Evolutionary conservation across 805 yeast genomes (phyloP), one percentile per base, ranked within the genome.

Genomic region (Lipomyces spencermartinsiae): DNA sequence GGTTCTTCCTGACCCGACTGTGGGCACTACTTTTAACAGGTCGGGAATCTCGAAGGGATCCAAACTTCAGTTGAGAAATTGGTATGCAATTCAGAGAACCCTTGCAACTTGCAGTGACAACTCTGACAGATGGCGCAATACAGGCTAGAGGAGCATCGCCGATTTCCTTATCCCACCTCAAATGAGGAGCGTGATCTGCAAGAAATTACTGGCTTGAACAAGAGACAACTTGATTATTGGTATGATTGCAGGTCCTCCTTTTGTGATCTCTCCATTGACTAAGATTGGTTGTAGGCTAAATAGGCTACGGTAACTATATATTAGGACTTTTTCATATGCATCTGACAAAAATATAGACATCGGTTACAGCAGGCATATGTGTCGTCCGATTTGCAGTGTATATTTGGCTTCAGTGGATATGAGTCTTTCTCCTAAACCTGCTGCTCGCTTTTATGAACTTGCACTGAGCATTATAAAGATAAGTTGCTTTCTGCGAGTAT

Each of bases 141-240:
- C 22, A 43, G 49, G 49, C 4, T n/a, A 19, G 9, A n/a, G 16
- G 22, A 43, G 49, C 49, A 43, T 43, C 3, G 49, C 8, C 49
- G 49, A 19, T 43, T 43, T 43, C 49, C 49, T 43, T 12, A n/a
- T 43, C 49, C 8, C 8, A 43, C 49, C 16, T 19, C 49, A 16
- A 19, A 43, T 16, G 49, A 43, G 22, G 49, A 43, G 8, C 22
- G 49, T 9, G 49, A 43, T n/a, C 7, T 43, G 49, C 49, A 16
- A 43, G n/a, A 43, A 0, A n/a, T 14, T n/a, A 43, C 10, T 6
- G 49, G 49, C 5, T 16, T 43, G 22, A 43, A 43, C n/a, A 43
- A 43, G 22, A 43, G 49, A 43, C 49, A 43, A 43, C 49, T 43
- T 43, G 49, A 43, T 43, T 6, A 19, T n/a, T 43, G 49, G 49